A percentile compares a stretch with the other conserved stretches of the same genome.
phyloP scores from a whole-genome alignment of 2,329 filamentous ascomycete species.

The Blumeria hordei region DNA sequence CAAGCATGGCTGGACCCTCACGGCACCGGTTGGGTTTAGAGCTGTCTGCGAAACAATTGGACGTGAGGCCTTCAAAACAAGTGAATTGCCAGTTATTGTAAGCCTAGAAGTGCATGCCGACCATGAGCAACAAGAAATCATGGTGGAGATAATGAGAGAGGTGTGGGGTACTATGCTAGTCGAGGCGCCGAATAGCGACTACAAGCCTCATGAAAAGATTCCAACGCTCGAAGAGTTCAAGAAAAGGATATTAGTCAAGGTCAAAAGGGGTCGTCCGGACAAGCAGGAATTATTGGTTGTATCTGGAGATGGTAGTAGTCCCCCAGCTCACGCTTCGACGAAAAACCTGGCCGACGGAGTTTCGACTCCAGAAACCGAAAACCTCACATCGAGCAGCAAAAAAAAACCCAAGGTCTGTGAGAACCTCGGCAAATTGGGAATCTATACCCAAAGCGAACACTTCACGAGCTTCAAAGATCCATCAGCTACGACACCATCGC shows the following conservation, averaged over 20 bases:
- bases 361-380: slow-evolving; percentile 13
- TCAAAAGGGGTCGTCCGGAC: slow-evolving; percentile 29
- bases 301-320: neutral
- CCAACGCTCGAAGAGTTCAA: slow-evolving; percentile 48
- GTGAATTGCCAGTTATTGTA: slow-evolving; percentile 63
- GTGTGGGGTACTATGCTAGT: slow-evolving; percentile 60
- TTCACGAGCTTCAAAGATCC: slow-evolving; percentile 50
- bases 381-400: slow-evolving; percentile 5
- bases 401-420: slow-evolving; percentile 35
- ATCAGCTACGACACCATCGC: slow-evolving; percentile 30
- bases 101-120: slow-evolving; percentile 80
- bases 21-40: slow-evolving; percentile 64
- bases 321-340: too few species aligned
- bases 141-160: slow-evolving; percentile 85
- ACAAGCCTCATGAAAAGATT: slow-evolving; percentile 26
- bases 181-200: slow-evolving; percentile 24
- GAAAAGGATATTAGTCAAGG: slow-evolving; percentile 65
- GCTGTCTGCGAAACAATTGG: slow-evolving; percentile 63
- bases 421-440: slow-evolving; percentile 45
- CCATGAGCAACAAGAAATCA: slow-evolving; percentile 61
- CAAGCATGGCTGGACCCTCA: slow-evolving; percentile 69
- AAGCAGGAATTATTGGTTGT: slow-evolving; percentile 4
- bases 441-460: slow-evolving; percentile 71
- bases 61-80: slow-evolving; percentile 53
- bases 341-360: slow-evolving; percentile 6